Percentiles rank a stretch among this genome's conserved stretches.
phyloP scores from a whole-genome alignment of 352 stramenopile genomes.

The Plasmopara halstedii region DNA sequence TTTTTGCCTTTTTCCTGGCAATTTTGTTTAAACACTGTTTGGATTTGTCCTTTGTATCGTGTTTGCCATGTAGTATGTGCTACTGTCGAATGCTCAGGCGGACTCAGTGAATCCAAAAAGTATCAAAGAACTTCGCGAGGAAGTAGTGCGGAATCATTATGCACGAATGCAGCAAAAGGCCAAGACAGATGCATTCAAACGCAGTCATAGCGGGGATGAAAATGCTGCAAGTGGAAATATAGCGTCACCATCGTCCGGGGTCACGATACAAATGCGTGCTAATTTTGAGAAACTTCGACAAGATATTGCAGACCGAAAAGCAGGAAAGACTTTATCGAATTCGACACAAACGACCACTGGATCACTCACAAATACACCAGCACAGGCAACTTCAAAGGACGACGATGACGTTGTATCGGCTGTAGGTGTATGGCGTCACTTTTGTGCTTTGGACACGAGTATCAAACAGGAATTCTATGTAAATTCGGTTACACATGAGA shows the following conservation, averaged over 20 bases:
- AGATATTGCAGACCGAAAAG: conserved; percentile 57
- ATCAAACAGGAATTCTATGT: conserved; percentile 71
- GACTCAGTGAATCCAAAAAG: conserved; percentile 76
- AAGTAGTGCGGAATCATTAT: conserved; percentile 66
- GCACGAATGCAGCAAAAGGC: conserved; percentile 57
- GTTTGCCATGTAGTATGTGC: conserved; percentile 43
- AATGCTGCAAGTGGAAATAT: conserved; percentile 16
- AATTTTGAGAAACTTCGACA: conserved; percentile 71
- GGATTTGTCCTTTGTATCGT: conserved; percentile 1
- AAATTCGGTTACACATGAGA: conserved; percentile 65
- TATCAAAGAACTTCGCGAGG: conserved; percentile 42
- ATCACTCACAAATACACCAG: conserved; percentile 9
- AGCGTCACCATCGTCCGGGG: conserved; percentile 22
- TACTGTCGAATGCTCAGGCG: conserved; percentile 71
- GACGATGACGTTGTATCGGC: conserved; percentile 11
- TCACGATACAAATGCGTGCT: conserved; percentile 55
- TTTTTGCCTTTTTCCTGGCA: not conserved
- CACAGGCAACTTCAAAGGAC: conserved; percentile 8
- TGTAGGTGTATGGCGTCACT: conserved; percentile 59
- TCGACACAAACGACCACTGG: conserved; percentile 7
- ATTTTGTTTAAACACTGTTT: conserved; percentile 1
- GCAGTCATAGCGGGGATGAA: conserved; percentile 9
- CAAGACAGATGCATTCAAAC: conserved; percentile 31
- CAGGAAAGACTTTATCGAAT: conserved; percentile 20
- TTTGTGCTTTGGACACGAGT: conserved; percentile 44